A percentile compares a stretch with the other conserved stretches of the same genome.
These are phyloP conservation scores for Penicillium sp. DNA, from an alignment of 2,329 filamentous ascomycete species.

Conservation along the genomic window DNA sequence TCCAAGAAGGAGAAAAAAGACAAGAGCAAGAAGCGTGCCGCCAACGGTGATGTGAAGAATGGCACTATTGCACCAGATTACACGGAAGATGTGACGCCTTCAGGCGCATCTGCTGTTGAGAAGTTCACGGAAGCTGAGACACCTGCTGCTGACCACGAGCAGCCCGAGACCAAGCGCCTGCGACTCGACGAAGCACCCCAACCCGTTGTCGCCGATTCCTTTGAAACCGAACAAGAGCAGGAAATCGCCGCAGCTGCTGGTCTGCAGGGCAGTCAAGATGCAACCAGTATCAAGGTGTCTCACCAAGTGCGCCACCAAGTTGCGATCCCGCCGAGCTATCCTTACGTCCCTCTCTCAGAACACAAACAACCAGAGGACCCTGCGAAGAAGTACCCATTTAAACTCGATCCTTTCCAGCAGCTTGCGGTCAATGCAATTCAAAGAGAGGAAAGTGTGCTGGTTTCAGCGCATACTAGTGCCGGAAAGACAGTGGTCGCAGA, in stretches of 20 bases:
- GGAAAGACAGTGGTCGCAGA: conserved; percentile 98
- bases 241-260: conserved; percentile 82
- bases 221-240: conserved; percentile 91
- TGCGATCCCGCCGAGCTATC: conserved; percentile 88
- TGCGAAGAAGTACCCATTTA: conserved; percentile 82
- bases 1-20: conserved; percentile 60
- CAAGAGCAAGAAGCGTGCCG: conserved; percentile 81
- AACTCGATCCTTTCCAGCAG: conserved; percentile 95
- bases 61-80: conserved; percentile 33
- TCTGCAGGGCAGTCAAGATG: conserved; percentile 62
- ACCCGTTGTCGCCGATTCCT: conserved; percentile 87
- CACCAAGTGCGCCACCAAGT: conserved; percentile 99
- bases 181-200: conserved; percentile 64
- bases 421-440: conserved; percentile 94
- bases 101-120: conserved; percentile 23
- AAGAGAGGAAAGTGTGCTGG: conserved; percentile 91
- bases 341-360: conserved; percentile 91
- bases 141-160: conserved; percentile 35
- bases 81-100: conserved; percentile 25
- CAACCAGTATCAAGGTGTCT: conserved; percentile 71
- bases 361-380: conserved; percentile 89
- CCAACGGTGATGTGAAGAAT: conserved; percentile 73
- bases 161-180: conserved; percentile 49
- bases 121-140: conserved; percentile 14
- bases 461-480: conserved; percentile 95